Evolutionary conservation across 495 filamentous ascomycete genomes (phyloP).

Genomic region (Lasiosphaeriaceae sp.): DNA sequence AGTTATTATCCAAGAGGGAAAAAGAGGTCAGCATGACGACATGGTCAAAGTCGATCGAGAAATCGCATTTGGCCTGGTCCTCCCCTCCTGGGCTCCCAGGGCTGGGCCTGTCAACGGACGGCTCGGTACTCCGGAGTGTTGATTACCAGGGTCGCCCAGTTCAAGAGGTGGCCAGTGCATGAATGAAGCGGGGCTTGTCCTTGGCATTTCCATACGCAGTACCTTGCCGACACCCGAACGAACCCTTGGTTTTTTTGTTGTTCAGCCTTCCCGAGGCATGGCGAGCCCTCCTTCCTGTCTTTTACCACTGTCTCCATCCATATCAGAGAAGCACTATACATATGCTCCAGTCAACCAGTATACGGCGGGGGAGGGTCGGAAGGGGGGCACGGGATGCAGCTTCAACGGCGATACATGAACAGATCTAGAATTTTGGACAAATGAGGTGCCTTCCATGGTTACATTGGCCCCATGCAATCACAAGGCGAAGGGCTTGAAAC

Average conservation of each 20-base stretch:
- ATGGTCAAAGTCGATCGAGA: slow-evolving; percentile 3
- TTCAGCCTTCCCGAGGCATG: background rate
- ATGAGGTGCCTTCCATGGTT: background rate
- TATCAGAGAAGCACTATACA: background rate
- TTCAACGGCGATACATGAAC: background rate
- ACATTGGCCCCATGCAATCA: background rate
- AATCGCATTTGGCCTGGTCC: background rate
- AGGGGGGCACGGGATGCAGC: background rate
- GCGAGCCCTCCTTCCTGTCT: no score
- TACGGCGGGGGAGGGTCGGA: no score
- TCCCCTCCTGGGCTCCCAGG: background rate
- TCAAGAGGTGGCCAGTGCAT: slow-evolving; percentile 10
- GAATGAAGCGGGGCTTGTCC: background rate
- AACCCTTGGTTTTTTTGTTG: background rate
- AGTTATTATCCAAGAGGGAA: no score
- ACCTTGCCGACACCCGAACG: slow-evolving; percentile 1
- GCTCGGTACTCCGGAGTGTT: background rate
- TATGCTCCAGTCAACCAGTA: no score
- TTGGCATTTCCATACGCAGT: no score
- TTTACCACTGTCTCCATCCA: no score
- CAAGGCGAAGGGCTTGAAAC: no score
- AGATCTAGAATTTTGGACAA: background rate
- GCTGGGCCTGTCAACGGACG: background rate
- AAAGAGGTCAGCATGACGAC: slow-evolving; percentile 6
- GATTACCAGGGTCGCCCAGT: slow-evolving; percentile 1